These are phyloP conservation scores for Voacanga thouarsii DNA, from an alignment of 257 asterid species.

Conservation along the genomic window DNA sequence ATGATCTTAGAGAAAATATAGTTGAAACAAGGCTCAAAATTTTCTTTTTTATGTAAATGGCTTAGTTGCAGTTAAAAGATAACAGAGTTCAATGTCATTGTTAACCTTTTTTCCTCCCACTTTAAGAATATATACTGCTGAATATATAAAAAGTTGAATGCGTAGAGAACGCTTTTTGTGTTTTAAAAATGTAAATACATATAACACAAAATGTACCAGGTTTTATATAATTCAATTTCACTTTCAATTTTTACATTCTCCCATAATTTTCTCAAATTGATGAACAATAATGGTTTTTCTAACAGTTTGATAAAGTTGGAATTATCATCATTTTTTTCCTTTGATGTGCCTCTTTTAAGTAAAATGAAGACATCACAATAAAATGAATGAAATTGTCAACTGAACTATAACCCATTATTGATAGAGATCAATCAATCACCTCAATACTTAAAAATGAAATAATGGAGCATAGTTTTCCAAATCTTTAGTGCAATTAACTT, in stretches of 20 bases:
- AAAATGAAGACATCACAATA: too few relatives aligned
- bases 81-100: neutral
- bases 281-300: neutral
- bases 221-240: neutral
- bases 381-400: neutral
- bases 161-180: neutral
- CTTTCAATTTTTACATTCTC: neutral
- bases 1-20: neutral
- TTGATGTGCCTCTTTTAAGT: neutral
- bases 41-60: neutral
- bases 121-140: neutral
- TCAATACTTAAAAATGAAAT: neutral
- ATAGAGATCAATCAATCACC: neutral
- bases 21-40: neutral
- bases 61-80: neutral
- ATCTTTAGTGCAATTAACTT: neutral
- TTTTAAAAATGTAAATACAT: too few relatives aligned
- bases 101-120: neutral
- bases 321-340: neutral
- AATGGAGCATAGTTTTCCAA: too few relatives aligned
- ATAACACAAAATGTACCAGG: neutral
- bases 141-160: neutral
- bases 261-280: neutral
- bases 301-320: neutral
- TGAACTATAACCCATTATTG: neutral